These are phyloP conservation scores for Cladochytrium tenue DNA, from an alignment of 371 early-diverging fungal species.

Conservation along the genomic window DNA sequence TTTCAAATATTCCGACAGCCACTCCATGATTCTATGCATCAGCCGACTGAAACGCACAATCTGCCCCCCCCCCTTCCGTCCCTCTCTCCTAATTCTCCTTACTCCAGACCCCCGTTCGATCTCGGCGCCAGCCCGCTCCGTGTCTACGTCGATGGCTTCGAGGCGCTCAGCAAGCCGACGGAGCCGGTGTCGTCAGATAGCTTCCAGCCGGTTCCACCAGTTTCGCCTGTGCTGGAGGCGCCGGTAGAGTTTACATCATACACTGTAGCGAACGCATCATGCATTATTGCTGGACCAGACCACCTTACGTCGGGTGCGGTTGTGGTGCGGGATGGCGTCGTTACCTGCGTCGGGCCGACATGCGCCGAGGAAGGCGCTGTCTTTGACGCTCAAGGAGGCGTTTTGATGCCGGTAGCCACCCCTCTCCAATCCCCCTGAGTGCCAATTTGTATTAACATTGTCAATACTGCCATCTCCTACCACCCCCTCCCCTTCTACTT, in stretches of 20 bases:
- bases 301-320: constrained; percentile 4
- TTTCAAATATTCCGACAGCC: no score
- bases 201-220: background rate
- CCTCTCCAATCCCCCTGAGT: no score
- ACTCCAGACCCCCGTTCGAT: constrained; percentile 59
- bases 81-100: no score
- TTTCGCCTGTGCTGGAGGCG: background rate
- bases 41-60: no score
- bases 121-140: constrained; percentile 76
- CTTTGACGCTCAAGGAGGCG: constrained; percentile 28
- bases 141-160: constrained; percentile 78
- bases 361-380: constrained; percentile 16
- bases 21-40: no score
- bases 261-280: constrained; percentile 20
- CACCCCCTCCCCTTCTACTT: background rate
- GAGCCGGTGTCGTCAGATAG: background rate
- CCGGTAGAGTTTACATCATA: constrained; percentile 1
- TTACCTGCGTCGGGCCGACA: constrained; percentile 31
- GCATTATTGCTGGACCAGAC: constrained; percentile 15
- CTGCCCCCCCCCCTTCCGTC: no score
- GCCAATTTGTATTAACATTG: no score
- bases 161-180: constrained; percentile 17
- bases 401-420: constrained; percentile 32
- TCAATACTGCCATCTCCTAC: background rate
- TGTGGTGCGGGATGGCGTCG: constrained; percentile 31